Percentiles rank a stretch among this genome's conserved stretches.
Conservation (phyloP, 305 asterid genomes). For the Salvia sclarea region DNA sequence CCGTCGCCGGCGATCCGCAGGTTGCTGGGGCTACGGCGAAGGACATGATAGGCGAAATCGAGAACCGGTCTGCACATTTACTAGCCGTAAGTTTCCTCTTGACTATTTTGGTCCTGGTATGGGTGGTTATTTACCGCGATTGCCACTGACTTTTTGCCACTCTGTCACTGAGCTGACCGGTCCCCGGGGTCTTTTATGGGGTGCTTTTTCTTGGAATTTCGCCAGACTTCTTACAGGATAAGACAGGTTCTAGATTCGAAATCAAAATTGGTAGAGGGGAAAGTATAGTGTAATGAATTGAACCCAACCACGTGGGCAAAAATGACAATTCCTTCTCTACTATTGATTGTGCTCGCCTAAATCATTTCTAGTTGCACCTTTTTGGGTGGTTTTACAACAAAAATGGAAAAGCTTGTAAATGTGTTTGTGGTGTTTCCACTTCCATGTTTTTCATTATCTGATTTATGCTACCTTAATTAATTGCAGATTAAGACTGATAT, state of each 20-base stretch:
- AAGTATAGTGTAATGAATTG: constrained; percentile 38
- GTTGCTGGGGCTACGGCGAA: constrained; percentile 60
- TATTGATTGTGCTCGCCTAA: constrained; percentile 18
- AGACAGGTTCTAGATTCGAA: constrained; percentile 65
- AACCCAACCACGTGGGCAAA: constrained; percentile 45
- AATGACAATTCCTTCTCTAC: constrained; percentile 39
- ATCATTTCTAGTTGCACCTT: constrained; percentile 12
- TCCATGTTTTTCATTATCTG: constrained; percentile 12
- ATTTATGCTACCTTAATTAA: constrained; percentile 28
- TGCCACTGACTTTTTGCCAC: constrained; percentile 43
- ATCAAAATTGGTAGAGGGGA: constrained; percentile 50
- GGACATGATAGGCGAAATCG: constrained; percentile 98
- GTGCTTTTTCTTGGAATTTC: constrained; percentile 53
- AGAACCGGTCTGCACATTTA: constrained; percentile 88
- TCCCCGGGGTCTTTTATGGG: constrained; percentile 45
- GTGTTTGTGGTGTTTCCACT: background rate
- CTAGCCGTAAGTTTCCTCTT: constrained; percentile 72
- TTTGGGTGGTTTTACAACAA: constrained; percentile 9
- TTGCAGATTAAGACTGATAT: constrained; percentile 92
- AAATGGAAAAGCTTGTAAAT: background rate
- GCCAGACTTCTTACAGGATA: constrained; percentile 45
- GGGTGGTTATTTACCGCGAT: constrained; percentile 42
- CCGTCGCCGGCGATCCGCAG: constrained; percentile 46
- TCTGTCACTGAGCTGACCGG: constrained; percentile 55
- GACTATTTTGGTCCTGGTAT: constrained; percentile 25